Base-by-base conservation (phyloP, 2,329 filamentous ascomycete genomes). In the Gnomoniopsis sp. region DNA sequence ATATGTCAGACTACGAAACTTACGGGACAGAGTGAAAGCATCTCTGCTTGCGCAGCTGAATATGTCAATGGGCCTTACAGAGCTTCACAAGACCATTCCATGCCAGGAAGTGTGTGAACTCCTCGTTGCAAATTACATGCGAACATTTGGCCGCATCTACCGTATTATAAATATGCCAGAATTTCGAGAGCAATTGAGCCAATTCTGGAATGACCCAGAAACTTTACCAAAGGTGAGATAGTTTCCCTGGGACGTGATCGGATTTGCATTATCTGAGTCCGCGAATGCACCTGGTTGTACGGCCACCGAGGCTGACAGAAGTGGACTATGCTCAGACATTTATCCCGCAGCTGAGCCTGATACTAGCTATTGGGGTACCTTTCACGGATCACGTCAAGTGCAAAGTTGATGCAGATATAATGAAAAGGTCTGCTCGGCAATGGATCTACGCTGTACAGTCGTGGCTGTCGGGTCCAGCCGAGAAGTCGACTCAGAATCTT, bases 161-260 rank as follows among this genome's bases (percentile, higher is more conserved):
- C 77, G 85, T 3, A 75, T 88, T 23, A 60, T 88, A 12, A 80
- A 88, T 66, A 67, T 82, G 1, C 83, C 84, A 0, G 80, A 77
- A 0, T 87, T 88, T 62, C 71, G 75, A 49, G 71, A 72, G 10
- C 79, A 84, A 38, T 87, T 86, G 63, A 72, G 74, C 14, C 65
- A 68, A 3, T 82, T 79, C 67, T 83, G 79, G 79, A 70, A 74
- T 26, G 72, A 74, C 17, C 74, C 76, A 0, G 63, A 68, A 21
- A 69, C 71, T 0, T 70, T 51, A 36, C 30, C 49, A 3, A 52
- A 57, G 55, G 55, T 57, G 10, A 46, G 55, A 10, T 41, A 41
- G 36, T n/a, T 41, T 41, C n/a, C n/a, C n/a, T 30, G 26, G 26
- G 26, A 30, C 26, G 26, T 30, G 26, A 8, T 30, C 26, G 26